phyloP scores from a whole-genome alignment of 208 protist species.

The Acanthamoeba lenticulata region DNA sequence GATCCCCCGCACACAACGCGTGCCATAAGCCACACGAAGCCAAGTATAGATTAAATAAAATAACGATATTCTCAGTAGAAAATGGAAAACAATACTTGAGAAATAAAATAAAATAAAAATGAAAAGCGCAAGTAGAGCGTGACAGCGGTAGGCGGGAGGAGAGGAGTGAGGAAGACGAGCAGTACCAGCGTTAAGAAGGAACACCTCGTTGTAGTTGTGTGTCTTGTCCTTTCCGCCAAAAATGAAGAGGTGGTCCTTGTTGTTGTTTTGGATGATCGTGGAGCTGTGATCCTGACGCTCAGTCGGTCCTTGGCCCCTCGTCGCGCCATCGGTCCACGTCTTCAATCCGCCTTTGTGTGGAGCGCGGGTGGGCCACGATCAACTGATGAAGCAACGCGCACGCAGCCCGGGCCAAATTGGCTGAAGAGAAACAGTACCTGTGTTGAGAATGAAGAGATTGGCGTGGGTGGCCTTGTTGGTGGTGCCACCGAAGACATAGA shows the following conservation, averaged over 20 bases:
- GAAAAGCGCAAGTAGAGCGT: neutral
- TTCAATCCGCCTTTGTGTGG: slow-evolving; percentile 26
- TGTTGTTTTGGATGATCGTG: slow-evolving; percentile 23
- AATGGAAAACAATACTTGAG: no score
- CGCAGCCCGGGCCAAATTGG: neutral
- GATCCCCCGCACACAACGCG: neutral
- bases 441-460: slow-evolving; percentile 53
- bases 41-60: no score
- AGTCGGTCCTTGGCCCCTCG: neutral
- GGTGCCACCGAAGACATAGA: slow-evolving; percentile 11
- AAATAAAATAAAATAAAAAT: no score
- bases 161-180: neutral
- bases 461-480: neutral
- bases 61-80: no score
- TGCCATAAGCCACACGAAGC: no score
- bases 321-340: slow-evolving; percentile 15
- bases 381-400: no score
- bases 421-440: neutral
- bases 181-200: slow-evolving; percentile 43
- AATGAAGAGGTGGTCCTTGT: slow-evolving; percentile 62
- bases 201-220: slow-evolving; percentile 33
- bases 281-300: neutral
- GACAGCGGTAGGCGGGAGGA: neutral
- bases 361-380: no score
- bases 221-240: slow-evolving; percentile 60